Conservation (phyloP, 1,139 yeast genomes). For the Pneumocystis canis region DNA sequence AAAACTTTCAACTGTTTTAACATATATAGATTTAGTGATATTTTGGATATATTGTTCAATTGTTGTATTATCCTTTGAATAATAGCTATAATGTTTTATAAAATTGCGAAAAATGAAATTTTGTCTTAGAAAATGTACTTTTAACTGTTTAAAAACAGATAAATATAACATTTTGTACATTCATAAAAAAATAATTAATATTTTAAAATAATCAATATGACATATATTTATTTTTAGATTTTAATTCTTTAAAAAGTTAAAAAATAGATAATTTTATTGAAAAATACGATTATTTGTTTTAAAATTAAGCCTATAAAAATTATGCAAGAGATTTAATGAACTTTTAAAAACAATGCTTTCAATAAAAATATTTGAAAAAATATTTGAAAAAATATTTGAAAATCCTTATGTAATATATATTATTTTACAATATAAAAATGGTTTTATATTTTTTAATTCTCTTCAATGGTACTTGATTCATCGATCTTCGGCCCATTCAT, state of each 20-base stretch:
- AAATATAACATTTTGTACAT: not conserved
- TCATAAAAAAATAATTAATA: not conserved
- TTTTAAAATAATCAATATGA: not conserved
- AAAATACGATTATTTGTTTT: not conserved
- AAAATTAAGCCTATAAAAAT: not conserved
- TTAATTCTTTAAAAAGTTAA: not conserved
- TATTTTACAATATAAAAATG: not conserved
- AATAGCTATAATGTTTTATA: not conserved
- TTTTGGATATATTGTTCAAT: not conserved
- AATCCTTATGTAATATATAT: not conserved
- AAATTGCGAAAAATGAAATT: not conserved
- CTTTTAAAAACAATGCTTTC: not conserved
- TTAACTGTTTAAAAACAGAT: not conserved
- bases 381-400: not conserved
- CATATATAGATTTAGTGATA: not conserved
- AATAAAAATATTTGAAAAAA: too few relatives aligned
- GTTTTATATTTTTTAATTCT: constrained; percentile 22
- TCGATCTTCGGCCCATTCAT: constrained; percentile 99
- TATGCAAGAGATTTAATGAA: not conserved
- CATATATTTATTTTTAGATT: not conserved
- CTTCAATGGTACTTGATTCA: constrained; percentile 26
- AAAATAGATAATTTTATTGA: not conserved
- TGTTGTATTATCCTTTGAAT: not conserved
- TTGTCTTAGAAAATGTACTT: not conserved
- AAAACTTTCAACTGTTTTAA: not conserved